phyloP scores from a whole-genome alignment of 129 eudicot genomes.

The Solidago caesia region DNA sequence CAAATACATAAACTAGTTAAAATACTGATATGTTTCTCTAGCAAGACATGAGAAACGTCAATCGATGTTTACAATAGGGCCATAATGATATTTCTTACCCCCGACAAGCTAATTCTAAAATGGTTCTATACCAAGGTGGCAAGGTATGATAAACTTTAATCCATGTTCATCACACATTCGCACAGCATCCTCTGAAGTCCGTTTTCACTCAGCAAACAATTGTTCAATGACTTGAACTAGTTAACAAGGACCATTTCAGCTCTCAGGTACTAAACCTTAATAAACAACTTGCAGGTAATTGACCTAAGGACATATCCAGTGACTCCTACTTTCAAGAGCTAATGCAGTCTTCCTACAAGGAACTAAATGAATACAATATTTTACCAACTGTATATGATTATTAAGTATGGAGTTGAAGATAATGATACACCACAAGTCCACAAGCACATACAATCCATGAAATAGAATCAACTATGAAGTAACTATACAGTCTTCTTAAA shows the following conservation, averaged over 20 bases:
- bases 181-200: too few relatives aligned
- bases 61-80: conserved; percentile 8
- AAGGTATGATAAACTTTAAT: too few relatives aligned
- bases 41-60: conserved; percentile 5
- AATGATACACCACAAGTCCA: not conserved
- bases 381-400: not conserved
- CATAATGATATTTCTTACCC: not conserved
- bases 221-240: not conserved
- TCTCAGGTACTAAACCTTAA: not conserved
- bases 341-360: conserved; percentile 10
- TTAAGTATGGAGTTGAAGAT: not conserved
- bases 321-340: not conserved
- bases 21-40: not conserved
- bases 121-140: not conserved
- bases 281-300: conserved; percentile 5
- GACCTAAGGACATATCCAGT: not conserved
- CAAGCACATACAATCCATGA: not conserved
- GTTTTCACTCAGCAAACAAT: not conserved
- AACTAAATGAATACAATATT: conserved; percentile 1
- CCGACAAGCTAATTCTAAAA: not conserved
- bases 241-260: not conserved
- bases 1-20: conserved; percentile 8
- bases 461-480: not conserved
- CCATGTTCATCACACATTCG: too few relatives aligned
- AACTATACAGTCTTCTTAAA: not conserved